Base-by-base conservation (phyloP, 2,329 filamentous ascomycete genomes). In the Aureobasidium sp. region DNA sequence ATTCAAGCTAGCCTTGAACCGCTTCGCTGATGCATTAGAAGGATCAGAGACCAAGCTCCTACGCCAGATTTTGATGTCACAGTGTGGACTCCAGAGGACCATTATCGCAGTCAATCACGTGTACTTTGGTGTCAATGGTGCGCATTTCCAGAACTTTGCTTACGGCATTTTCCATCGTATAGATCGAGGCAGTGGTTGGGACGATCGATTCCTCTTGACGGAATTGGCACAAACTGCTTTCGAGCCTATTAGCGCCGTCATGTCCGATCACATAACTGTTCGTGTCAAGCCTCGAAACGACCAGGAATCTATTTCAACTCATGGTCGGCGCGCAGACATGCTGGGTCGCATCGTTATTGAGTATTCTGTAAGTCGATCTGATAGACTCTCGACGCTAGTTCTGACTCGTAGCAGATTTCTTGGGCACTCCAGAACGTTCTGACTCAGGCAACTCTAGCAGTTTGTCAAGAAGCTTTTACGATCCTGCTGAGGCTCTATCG, bases 181-280 rank as follows among this genome's bases (percentile, higher is more conserved):
- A 48, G 89, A 94, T 67, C 45, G 73, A 53, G 75, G 76, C 14
- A 74, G 80, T 77, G 70, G 73, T 39, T 97, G 91, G 92, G 87
- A 87, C 64, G 91, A 97, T 71, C 84, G 86, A 22, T 96, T 93
- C 69, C 81, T 88, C 0, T 77, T 97, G 31, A 94, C 89, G 0
- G 90, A 92, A 66, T 76, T 91, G 1, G 86, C 88, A 0, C 88
- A 91, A 63, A 86, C 87, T 62, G 85, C 88, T 0, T 91, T 91
- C 70, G 80, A 78, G 5, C 70, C 70, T 0, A 68, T 84, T 1
- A 67, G 75, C 0, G 75, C 77, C 1, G 73, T 89, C 1, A 84
- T 91, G 61, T 67, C 79, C 2, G 82, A 86, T 53, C 83, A 84
- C 22, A 75, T 96, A 9, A 80, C 84, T 2, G 82, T 90, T 45